Evolutionary conservation across 306 rosid genomes (phyloP), one percentile per base, ranked within the genome.

Genomic region (Luffa acutangula): DNA sequence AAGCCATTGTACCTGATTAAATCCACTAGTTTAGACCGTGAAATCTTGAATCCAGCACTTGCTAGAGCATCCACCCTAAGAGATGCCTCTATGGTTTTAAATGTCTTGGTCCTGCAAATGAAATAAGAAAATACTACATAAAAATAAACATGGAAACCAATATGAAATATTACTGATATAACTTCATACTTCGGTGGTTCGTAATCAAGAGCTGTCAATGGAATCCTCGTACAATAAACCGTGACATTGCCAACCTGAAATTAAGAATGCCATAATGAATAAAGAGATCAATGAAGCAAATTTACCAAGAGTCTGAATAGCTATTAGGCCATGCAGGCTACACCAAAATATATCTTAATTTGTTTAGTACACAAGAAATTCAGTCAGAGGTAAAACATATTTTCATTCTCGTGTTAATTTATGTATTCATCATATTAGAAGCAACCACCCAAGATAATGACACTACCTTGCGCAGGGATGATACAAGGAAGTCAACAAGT

Each of bases 1-100:
- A 80, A 58, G 31, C 64, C 21, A 69, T 17, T 21, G 8, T 80
- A 94, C 98, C 95, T 86, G 85, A 94, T 89, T 77, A 91, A 81
- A 81, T 91, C 93, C 85, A 91, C 98, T 76, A 94, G 85, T 88
- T 94, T 94, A 37, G 98, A 89, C 59, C 98, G 90, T 8, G 98
- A 94, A 77, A 94, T 82, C 85, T 91, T 94, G 82, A 88, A 94
- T 77, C 98, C 98, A 3, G 98, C 98, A 82, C 98, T 94, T 37
- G 97, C 98, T 31, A 94, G n/a, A 43, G 98, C 97, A 84, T 94
- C 98, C 53, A 94, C 89, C 80, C 98, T 86, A 79, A 88, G 80
- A 18, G 98, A 94, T 20, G 93, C 89, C 87, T 94, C 98, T 81
- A 91, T 34, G 31, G 95, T 78, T 88, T 88, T 94, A 77, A 91